Evolutionary conservation across 768 basidiomycete genomes (phyloP), one percentile per base, ranked within the genome.

Genomic region (Boletus eberwhitei): DNA sequence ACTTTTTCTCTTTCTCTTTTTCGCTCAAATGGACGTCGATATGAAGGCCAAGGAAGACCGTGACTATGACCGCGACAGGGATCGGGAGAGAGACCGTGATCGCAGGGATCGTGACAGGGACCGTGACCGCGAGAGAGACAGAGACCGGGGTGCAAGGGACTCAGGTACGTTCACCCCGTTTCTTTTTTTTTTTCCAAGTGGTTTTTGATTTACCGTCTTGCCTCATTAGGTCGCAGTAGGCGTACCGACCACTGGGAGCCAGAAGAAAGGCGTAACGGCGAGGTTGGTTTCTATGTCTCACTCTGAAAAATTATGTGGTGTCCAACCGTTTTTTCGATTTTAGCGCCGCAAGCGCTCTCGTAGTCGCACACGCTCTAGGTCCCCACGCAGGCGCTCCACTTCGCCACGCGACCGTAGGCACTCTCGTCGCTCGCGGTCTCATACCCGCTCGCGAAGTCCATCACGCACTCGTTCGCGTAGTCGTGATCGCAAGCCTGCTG

Each of bases 231-330:
- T 74, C 80, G 67, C 70, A 77, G 75, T 37, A 67, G 77, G 42
- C 73, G 75, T 35, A 72, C 73, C 48, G 90, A 93, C 71, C 89
- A 92, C 61, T 92, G 89, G 89, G 90, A 92, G 62, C 89, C 90
- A 0, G 88, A 83, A n/a, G 79, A 87, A 32, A 79, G 85, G 67
- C 84, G 90, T 31, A 84, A 81, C 53, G 83, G 79, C 48, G 88
- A 89, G 48, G 90, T 90, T 62, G 67, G 85, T 72, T 29, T 42
- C 37, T 29, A 2, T 45, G 16, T 34, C 5, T 29, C 24, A 7
- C 17, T 39, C 6, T 19, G 19, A 32, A 38, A 40, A 11, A 11
- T 2, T 2, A 21, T 34, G 24, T 8, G 1, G 26, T 35, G 38
- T 44, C 9, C 26, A 51, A 42, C 0, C 4, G 3, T 16, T 49